Conservation (phyloP, 2,329 filamentous ascomycete genomes). For the Triangularia verruculosa region DNA sequence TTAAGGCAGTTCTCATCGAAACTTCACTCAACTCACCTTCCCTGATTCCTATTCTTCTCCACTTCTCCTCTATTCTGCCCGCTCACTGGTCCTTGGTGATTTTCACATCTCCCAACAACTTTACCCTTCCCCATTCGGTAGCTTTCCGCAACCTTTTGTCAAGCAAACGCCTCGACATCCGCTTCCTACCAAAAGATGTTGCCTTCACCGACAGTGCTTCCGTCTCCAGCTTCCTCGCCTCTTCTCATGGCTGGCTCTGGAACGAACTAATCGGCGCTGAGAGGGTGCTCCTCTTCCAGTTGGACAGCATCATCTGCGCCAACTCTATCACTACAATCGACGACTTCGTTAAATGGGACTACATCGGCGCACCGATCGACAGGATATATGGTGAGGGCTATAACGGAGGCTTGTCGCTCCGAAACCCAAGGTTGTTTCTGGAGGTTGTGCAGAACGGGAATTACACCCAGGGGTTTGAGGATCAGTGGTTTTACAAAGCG, state of each 20-base stretch:
- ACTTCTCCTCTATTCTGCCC: not conserved
- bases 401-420: not conserved
- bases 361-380: not conserved
- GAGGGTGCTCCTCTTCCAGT: not conserved
- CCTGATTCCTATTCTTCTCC: not conserved
- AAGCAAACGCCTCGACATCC: not conserved
- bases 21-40: not conserved
- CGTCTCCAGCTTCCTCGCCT: not conserved
- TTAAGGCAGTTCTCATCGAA: constrained; percentile 5
- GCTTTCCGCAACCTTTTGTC: not conserved
- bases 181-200: not conserved
- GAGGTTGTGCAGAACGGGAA: not conserved
- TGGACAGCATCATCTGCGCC: constrained; percentile 6
- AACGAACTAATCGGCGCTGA: not conserved
- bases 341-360: constrained; percentile 1
- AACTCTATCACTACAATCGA: not conserved
- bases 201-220: constrained; percentile 1
- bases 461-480: not conserved
- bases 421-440: constrained; percentile 1
- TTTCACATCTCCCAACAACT: constrained; percentile 3
- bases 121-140: not conserved
- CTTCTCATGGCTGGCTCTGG: not conserved
- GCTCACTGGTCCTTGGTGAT: not conserved
- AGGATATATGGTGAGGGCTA: not conserved
- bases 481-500: constrained; percentile 1